Evolutionary conservation across 2,329 filamentous ascomycete species (phyloP).

Genomic region (Alternaria sp.): DNA sequence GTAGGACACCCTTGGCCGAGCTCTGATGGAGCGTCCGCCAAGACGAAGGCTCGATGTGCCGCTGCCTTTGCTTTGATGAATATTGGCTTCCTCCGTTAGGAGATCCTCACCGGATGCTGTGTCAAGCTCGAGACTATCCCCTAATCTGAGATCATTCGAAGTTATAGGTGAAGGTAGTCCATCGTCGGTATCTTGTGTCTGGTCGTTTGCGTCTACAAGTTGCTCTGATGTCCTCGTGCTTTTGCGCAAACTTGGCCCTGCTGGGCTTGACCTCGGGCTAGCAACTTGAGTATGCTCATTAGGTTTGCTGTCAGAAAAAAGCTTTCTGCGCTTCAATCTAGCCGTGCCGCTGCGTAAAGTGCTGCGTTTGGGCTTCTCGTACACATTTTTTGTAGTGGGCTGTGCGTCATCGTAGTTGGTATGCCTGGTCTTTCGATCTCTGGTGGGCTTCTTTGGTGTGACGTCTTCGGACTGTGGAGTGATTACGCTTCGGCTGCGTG

Average conservation of each 20-base stretch:
- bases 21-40: slow-evolving; percentile 17
- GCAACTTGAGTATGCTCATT: background rate
- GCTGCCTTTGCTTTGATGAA: background rate
- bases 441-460: background rate
- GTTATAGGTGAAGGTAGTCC: background rate
- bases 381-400: background rate
- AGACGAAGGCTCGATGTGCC: background rate
- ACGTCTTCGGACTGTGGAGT: background rate
- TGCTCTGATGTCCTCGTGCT: background rate
- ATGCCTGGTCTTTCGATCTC: background rate
- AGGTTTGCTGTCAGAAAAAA: background rate
- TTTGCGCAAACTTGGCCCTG: background rate
- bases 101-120: background rate
- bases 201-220: background rate
- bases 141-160: background rate
- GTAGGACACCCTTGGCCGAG: slow-evolving; percentile 23
- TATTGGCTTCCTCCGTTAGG: background rate
- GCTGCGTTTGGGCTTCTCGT: background rate
- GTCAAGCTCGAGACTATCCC: background rate
- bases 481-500: background rate
- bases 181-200: background rate
- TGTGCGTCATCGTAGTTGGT: background rate
- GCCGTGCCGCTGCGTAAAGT: background rate
- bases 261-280: background rate
- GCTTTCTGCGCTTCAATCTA: background rate